Conservation (phyloP, 176 grass and related monocot species). For the Guadua angustifolia region DNA sequence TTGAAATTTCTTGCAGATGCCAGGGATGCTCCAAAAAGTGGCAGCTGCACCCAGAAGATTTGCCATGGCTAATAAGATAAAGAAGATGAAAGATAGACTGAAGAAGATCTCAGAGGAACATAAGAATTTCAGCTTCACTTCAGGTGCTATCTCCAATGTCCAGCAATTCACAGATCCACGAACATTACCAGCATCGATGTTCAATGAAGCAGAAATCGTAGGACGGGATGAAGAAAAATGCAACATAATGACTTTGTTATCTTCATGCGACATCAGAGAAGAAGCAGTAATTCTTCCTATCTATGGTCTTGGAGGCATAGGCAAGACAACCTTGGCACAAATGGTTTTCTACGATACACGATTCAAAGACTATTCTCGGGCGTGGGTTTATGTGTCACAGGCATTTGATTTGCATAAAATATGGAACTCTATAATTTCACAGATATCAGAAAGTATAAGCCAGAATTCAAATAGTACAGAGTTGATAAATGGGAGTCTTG, state of each 20-base stretch:
- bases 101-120: conserved; percentile 1
- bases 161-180: neutral
- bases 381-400: conserved; percentile 47
- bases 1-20: too few species aligned
- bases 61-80: conserved; percentile 28
- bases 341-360: conserved; percentile 1
- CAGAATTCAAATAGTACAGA: too few species aligned
- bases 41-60: too few species aligned
- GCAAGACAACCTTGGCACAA: conserved; percentile 48
- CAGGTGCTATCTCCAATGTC: neutral
- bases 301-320: conserved; percentile 44
- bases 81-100: conserved; percentile 8
- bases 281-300: conserved; percentile 9
- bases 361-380: neutral
- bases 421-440: neutral
- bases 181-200: neutral
- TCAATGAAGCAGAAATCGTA: neutral
- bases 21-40: too few species aligned
- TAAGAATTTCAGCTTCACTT: neutral
- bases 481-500: too few species aligned
- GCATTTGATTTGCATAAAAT: conserved; percentile 35
- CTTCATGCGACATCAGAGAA: too few species aligned
- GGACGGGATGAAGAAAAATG: neutral
- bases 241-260: neutral
- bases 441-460: neutral